Base-by-base conservation (phyloP, 2,329 filamentous ascomycete genomes). In the Leptographium flavum region DNA sequence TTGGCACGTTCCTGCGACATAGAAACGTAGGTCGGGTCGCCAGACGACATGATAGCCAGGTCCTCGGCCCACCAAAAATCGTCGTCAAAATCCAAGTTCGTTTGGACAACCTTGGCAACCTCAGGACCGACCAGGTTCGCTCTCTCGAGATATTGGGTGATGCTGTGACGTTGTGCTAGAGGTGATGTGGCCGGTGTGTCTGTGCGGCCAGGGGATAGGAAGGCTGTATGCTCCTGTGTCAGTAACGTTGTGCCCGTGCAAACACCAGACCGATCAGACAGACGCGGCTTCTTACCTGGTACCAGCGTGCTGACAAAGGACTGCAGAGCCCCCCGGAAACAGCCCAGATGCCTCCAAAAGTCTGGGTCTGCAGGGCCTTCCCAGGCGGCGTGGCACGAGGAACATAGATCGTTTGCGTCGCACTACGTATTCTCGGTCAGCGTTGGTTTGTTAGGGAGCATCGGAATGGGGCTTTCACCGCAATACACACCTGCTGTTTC, bases 11-110 rank as follows among this genome's bases (percentile, higher is more conserved):
- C 33, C 64, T 45, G 61, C 63, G 5, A 76, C 58, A 5, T 72
- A 60, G 0, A 72, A 72, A 69, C 9, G 67, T 58, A 13, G 61
- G 3, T 61, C 53, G 14, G 11, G 39, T 66, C 67, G 2, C 58
- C 51, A 25, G 61, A 60, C 11, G 65, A 61, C 31, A 65, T 49
- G 39, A 54, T 62, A 8, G 64, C 65, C 22, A 71, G 56, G 49
- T 73, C 67, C 40, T 73, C 70, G 15, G 67, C 70, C 69, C 70
- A 73, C 73, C 73, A 77, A 53, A 77, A 76, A 2, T 64, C 64
- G 50, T 77, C 73, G 28, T 70, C 63, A 45, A 72, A 75, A 52
- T 77, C 73, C 3, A 73, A 54, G 44, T 67, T 63, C 4, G 57
- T 54, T 45, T 64, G 64, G 15, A 70, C 67, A 47, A 66, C 56